Conservation (phyloP, 225 moss, liverwort and hornwort species). For the Pleurozium schreberi region DNA sequence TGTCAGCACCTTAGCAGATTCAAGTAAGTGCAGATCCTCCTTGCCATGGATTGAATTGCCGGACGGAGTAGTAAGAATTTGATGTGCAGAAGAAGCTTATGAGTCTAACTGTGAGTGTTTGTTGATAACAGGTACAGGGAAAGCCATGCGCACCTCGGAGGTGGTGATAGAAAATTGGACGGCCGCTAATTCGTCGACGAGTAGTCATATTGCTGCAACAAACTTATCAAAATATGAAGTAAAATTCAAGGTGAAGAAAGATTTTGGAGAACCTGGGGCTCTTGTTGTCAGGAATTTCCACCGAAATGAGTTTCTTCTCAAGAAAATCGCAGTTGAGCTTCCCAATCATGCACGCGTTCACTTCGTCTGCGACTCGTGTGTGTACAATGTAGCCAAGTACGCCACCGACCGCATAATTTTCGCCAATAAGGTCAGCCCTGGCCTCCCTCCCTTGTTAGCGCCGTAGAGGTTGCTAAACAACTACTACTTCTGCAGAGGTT, state of each 20-base stretch:
- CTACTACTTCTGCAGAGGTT: not conserved
- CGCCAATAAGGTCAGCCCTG: constrained; percentile 35
- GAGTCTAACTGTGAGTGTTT: not conserved
- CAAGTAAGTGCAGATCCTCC: constrained; percentile 3
- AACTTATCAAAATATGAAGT: constrained; percentile 18
- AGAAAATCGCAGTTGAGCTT: constrained; percentile 30
- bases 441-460: not conserved
- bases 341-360: constrained; percentile 9
- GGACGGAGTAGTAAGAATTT: not conserved
- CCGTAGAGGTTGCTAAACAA: not conserved
- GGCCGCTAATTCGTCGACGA: not conserved
- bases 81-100: not conserved
- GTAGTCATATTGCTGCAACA: not conserved
- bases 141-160: constrained; percentile 12
- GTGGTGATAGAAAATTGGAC: constrained; percentile 34
- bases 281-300: constrained; percentile 47
- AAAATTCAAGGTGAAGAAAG: constrained; percentile 30
- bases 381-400: constrained; percentile 37
- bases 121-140: constrained; percentile 12
- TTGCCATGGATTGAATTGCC: not conserved
- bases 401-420: constrained; percentile 40
- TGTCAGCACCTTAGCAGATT: constrained; percentile 14
- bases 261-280: constrained; percentile 56
- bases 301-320: constrained; percentile 59
- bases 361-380: constrained; percentile 57